These are phyloP conservation scores for Backusella macrospora DNA, from an alignment of 192 early-diverging fungal genomes.

Conservation along the genomic window DNA sequence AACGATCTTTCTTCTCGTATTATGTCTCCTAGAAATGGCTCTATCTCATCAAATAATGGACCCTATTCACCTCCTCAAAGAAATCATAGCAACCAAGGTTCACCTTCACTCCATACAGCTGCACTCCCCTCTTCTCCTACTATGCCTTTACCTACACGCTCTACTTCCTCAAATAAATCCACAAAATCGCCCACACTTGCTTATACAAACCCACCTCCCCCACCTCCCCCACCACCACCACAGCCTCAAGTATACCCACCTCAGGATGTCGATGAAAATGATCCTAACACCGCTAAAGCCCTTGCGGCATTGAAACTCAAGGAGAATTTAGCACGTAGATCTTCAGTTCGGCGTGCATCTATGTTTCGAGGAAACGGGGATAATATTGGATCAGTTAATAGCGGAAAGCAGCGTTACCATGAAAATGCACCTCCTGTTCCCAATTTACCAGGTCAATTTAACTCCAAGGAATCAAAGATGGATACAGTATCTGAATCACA, in stretches of 20 bases:
- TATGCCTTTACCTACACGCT: conserved; percentile 22
- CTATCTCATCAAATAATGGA: not conserved
- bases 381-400: not conserved
- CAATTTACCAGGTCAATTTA: conserved; percentile 3
- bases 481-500: not conserved
- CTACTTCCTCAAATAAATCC: conserved; percentile 7
- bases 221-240: not conserved
- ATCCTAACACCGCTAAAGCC: conserved; percentile 42
- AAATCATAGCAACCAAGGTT: not conserved
- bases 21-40: conserved; percentile 16
- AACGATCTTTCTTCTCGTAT: conserved; percentile 22
- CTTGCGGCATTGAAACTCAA: conserved; percentile 42
- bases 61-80: conserved; percentile 10
- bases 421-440: conserved; percentile 28
- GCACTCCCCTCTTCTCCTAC: not conserved
- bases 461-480: not conserved
- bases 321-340: conserved; percentile 43
- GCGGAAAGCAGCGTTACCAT: conserved; percentile 6
- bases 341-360: conserved; percentile 41
- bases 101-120: conserved; percentile 5
- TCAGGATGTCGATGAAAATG: conserved; percentile 35
- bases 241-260: not conserved
- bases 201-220: not conserved
- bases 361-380: conserved; percentile 27
- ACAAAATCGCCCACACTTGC: not conserved